Conservation (phyloP, 2,329 filamentous ascomycete genomes). For the Dothistroma pini region DNA sequence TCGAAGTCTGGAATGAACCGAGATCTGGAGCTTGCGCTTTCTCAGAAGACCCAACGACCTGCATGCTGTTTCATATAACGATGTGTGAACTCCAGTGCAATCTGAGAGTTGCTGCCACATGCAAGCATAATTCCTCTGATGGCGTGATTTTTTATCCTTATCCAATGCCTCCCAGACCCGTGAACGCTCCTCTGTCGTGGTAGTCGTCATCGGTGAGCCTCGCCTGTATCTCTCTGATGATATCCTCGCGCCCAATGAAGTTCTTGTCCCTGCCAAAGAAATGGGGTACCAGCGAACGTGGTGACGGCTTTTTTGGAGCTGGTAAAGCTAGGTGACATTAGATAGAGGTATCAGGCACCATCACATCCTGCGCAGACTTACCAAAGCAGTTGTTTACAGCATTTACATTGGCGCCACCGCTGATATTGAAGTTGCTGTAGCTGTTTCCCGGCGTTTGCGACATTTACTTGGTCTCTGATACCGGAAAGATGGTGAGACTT, state of each 20-base stretch:
- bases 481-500: too few species aligned
- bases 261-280: neutral
- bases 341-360: too few species aligned
- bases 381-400: neutral
- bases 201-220: neutral
- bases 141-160: too few species aligned
- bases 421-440: neutral
- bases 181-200: neutral
- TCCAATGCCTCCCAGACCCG: slow-evolving; percentile 3
- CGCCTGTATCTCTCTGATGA: neutral
- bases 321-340: neutral
- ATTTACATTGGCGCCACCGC: neutral
- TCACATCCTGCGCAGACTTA: too few species aligned
- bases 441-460: neutral
- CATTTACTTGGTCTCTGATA: too few species aligned
- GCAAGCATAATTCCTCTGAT: too few species aligned
- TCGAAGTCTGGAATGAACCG: neutral
- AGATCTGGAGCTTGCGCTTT: neutral
- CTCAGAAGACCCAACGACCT: slow-evolving; percentile 8
- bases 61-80: neutral
- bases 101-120: slow-evolving; percentile 2
- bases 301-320: neutral
- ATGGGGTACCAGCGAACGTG: neutral
- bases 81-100: slow-evolving; percentile 2
- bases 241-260: neutral